phyloP scores from a whole-genome alignment of 495 filamentous ascomycete species.

The Achaetomiella virescens region DNA sequence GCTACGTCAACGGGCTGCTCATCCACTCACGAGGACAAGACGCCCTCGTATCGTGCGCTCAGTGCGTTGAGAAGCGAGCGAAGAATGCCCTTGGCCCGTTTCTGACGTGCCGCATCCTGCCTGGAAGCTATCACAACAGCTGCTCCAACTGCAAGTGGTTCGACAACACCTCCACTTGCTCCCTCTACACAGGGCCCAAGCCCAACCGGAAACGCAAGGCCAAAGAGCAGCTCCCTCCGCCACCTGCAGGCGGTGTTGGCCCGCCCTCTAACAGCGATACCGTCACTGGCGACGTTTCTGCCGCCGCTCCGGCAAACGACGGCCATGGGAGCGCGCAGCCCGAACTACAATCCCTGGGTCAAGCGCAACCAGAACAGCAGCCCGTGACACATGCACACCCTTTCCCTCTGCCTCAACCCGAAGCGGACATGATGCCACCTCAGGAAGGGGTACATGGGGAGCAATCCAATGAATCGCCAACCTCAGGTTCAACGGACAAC shows the following conservation, averaged over 20 bases:
- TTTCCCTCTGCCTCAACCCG: not conserved
- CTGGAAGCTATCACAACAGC: slow-evolving; percentile 28
- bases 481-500: not conserved
- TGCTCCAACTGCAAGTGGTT: slow-evolving; percentile 38
- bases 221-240: slow-evolving; percentile 16
- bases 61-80: slow-evolving; percentile 23
- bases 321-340: too few relatives aligned
- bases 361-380: not conserved
- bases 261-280: not conserved
- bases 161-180: slow-evolving; percentile 30
- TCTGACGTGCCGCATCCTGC: slow-evolving; percentile 22
- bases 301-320: not conserved
- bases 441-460: not conserved
- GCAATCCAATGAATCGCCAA: not conserved
- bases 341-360: not conserved
- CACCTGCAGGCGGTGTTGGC: not conserved
- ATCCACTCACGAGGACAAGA: slow-evolving; percentile 32
- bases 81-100: slow-evolving; percentile 30
- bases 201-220: slow-evolving; percentile 33
- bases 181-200: slow-evolving; percentile 30
- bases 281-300: not conserved
- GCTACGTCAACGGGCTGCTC: slow-evolving; percentile 32
- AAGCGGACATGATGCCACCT: not conserved
- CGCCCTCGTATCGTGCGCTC: slow-evolving; percentile 16
- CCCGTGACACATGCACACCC: not conserved